Conservation (phyloP, 2,329 filamentous ascomycete genomes). For the Talaromyces sp. region DNA sequence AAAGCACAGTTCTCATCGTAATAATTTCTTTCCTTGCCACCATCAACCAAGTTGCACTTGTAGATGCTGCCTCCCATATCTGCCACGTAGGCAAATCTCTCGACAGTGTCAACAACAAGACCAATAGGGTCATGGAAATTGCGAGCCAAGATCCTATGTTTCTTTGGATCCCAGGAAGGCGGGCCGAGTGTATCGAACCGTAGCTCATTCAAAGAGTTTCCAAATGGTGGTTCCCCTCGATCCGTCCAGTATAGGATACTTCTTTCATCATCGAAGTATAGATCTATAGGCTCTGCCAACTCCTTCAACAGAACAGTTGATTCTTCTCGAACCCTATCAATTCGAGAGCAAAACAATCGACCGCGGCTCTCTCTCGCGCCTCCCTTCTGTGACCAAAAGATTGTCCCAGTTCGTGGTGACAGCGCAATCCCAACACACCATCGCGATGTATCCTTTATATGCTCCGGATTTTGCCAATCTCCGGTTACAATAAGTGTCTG, state of each 20-base stretch:
- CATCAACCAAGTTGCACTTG: background rate
- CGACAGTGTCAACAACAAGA: constrained; percentile 9
- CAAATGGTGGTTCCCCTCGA: background rate
- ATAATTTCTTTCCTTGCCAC: background rate
- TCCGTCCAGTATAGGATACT: background rate
- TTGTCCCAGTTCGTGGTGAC: no score
- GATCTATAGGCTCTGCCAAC: background rate
- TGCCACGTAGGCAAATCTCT: constrained; percentile 4
- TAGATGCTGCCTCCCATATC: background rate
- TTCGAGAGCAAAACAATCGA: no score
- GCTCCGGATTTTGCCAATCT: no score
- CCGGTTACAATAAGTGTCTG: no score
- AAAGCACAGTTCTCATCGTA: background rate
- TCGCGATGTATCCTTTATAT: no score
- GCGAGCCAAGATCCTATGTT: constrained; percentile 20
- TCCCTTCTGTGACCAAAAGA: no score
- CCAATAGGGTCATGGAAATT: constrained; percentile 21
- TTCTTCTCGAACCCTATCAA: no score
- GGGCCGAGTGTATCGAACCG: background rate
- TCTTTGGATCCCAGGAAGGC: background rate
- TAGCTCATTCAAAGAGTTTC: background rate
- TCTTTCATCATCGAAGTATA: background rate
- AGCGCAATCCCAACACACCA: no score
- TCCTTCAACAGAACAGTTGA: background rate
- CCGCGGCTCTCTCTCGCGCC: background rate